Conservation (phyloP, 176 grass and related monocot genomes). For the Areca catechu region DNA sequence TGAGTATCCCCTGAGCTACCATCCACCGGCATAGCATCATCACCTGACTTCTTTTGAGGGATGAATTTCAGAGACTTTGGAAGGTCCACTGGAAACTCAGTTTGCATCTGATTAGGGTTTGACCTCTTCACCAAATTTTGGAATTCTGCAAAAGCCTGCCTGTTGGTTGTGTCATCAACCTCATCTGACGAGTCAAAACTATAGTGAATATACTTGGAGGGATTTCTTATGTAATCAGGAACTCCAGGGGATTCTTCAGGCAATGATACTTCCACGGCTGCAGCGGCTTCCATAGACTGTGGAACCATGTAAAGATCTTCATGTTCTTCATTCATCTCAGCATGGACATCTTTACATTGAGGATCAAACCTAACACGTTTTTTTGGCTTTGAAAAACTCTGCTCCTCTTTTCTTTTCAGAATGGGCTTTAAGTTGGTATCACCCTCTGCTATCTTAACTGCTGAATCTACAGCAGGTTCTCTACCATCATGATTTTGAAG, state of each 20-base stretch:
- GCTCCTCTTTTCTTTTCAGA: conserved; percentile 77
- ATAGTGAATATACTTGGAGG: conserved; percentile 84
- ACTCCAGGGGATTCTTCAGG: conserved; percentile 23
- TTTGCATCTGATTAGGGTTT: conserved; percentile 17
- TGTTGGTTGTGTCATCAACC: conserved; percentile 56
- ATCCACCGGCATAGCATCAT: conserved; percentile 69
- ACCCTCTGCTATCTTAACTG: conserved; percentile 24
- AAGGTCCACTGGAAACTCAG: conserved; percentile 41
- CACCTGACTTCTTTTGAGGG: conserved; percentile 56
- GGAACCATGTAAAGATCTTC: conserved; percentile 45
- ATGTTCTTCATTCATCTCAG: conserved; percentile 33
- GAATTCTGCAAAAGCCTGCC: conserved; percentile 59
- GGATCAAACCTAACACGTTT: conserved; percentile 81
- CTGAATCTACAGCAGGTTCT: conserved; percentile 10
- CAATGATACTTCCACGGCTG: conserved; percentile 9
- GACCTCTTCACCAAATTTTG: conserved; percentile 46
- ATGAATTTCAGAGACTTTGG: conserved; percentile 60
- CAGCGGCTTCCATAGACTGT: conserved; percentile 33
- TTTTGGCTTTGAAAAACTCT: conserved; percentile 54
- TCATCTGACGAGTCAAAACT: conserved; percentile 42
- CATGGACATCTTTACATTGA: conserved; percentile 31
- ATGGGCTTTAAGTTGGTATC: conserved; percentile 64
- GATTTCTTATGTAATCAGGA: conserved; percentile 80
- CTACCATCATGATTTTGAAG: conserved; percentile 12
- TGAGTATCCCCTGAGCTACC: conserved; percentile 23